Conservation (phyloP, 768 basidiomycete species). For the Podaxis rugospora region DNA sequence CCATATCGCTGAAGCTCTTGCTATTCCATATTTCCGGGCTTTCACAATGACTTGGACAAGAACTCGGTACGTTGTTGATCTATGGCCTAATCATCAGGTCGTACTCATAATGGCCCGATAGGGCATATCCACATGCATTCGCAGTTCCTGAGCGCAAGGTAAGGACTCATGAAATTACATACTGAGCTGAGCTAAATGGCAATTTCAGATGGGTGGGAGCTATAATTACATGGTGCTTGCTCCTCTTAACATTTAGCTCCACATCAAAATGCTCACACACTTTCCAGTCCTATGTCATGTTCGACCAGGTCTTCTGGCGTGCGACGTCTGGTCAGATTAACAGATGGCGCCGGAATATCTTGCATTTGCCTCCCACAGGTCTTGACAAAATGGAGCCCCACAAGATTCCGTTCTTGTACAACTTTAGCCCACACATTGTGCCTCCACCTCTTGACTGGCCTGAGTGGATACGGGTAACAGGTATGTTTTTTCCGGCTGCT, state of each 20-base stretch:
- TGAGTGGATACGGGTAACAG: conserved; percentile 95
- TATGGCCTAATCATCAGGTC: not conserved
- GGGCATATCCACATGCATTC: conserved; percentile 96
- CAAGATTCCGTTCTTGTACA: conserved; percentile 97
- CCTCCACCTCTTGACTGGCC: conserved; percentile 98
- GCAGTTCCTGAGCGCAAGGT: conserved; percentile 96
- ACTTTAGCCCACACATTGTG: conserved; percentile 88
- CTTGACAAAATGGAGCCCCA: conserved; percentile 96
- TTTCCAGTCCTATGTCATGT: conserved; percentile 85
- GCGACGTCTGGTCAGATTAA: conserved; percentile 94
- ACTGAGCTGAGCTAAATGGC: not conserved
- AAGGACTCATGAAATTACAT: not conserved
- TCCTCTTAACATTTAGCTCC: conserved; percentile 3
- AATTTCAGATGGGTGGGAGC: conserved; percentile 79
- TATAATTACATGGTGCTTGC: conserved; percentile 92
- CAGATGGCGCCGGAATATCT: conserved; percentile 77
- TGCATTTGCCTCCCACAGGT: conserved; percentile 76
- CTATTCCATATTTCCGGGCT: conserved; percentile 90
- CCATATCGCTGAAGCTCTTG: conserved; percentile 93
- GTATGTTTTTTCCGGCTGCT: conserved; percentile 29
- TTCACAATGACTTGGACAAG: conserved; percentile 99
- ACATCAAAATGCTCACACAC: not conserved
- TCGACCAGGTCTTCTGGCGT: conserved; percentile 97
- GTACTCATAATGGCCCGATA: conserved; percentile 21
- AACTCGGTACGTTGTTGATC: conserved; percentile 51